Conservation (phyloP, 2,329 filamentous ascomycete genomes). For the Alternaria sp. region DNA sequence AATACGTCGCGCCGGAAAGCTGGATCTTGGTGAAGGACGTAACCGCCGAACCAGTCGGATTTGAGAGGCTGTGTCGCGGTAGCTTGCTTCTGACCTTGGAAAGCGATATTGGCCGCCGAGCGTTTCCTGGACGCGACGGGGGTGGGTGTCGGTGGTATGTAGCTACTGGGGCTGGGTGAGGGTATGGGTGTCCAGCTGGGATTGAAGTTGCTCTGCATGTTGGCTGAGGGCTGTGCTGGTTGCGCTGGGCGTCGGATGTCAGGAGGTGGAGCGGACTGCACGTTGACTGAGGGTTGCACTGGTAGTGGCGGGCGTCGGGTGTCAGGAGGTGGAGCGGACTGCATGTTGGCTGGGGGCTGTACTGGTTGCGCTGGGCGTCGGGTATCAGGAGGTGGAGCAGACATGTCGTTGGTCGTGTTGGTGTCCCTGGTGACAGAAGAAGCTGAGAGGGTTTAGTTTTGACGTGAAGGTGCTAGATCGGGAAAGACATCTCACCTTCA, state of each 20-base stretch:
- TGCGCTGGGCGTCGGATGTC: neutral
- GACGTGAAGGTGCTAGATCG: constrained; percentile 75
- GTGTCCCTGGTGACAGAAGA: neutral
- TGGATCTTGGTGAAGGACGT: constrained; percentile 15
- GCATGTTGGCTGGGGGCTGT: neutral
- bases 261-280: neutral
- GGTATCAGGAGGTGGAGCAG: neutral
- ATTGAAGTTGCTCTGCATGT: neutral
- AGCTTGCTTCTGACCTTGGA: neutral
- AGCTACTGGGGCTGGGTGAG: constrained; percentile 54
- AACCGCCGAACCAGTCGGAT: constrained; percentile 72
- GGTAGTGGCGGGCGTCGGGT: too few relatives aligned
- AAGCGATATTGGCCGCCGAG: neutral
- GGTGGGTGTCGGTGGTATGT: constrained; percentile 52
- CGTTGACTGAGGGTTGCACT: too few relatives aligned
- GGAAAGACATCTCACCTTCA: constrained; percentile 70
- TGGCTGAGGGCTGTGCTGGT: too few relatives aligned
- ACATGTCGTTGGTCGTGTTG: neutral
- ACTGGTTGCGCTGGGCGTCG: neutral
- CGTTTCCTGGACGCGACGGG: constrained; percentile 4
- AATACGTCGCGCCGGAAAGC: constrained; percentile 9
- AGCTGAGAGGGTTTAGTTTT: neutral
- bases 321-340: neutral
- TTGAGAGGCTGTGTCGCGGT: constrained; percentile 51
- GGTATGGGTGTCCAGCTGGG: neutral